Percentiles rank a stretch among this genome's conserved stretches.
Evolutionary conservation across 148 eudicot genomes (phyloP).

Genomic region (Rhododendron henanense): DNA sequence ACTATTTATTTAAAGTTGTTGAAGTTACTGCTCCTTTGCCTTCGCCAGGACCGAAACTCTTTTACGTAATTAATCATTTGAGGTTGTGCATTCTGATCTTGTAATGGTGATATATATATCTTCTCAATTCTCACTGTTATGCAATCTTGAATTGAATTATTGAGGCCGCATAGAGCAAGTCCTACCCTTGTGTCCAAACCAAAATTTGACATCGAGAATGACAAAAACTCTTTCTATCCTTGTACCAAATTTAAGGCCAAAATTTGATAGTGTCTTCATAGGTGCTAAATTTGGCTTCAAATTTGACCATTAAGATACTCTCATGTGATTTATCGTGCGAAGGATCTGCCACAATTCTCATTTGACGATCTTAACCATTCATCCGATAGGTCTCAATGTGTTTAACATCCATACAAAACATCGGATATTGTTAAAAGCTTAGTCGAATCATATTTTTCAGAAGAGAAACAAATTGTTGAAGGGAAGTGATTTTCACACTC

Average conservation of each 20-base stretch:
- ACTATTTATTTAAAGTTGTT: too few relatives aligned
- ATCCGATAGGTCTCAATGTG: background rate
- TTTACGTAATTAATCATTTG: too few relatives aligned
- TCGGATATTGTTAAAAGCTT: background rate
- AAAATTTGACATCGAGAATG: background rate
- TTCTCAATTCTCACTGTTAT: background rate
- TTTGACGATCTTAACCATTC: background rate
- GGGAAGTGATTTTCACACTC: too few relatives aligned
- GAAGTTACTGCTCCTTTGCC: too few relatives aligned
- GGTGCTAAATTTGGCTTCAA: background rate
- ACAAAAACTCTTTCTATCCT: background rate
- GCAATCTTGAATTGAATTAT: background rate
- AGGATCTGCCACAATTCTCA: background rate
- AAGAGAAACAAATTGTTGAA: background rate
- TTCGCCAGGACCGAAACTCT: too few relatives aligned
- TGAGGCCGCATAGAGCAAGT: background rate
- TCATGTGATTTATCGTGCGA: background rate
- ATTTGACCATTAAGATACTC: too few relatives aligned
- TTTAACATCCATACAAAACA: background rate
- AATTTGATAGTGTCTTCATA: background rate
- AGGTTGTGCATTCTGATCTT: too few relatives aligned
- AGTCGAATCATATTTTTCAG: background rate
- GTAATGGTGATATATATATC: background rate
- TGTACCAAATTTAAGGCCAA: background rate
- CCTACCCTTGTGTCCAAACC: background rate